These are phyloP conservation scores for Asterochloris erici DNA, from an alignment of 139 green algal species.

Conservation along the genomic window DNA sequence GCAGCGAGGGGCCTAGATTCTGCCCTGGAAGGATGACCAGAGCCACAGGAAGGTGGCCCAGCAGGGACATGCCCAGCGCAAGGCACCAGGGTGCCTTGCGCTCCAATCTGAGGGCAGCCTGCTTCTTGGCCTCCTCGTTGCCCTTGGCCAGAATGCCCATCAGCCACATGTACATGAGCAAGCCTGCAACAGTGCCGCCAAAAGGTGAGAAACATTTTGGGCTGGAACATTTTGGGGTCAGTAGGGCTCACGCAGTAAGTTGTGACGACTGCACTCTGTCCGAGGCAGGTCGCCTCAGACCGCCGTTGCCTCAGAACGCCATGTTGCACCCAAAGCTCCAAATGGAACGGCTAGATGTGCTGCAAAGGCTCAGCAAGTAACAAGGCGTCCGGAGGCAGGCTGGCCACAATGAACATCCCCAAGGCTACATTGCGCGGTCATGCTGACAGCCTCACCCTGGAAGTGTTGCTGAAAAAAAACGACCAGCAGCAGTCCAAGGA, in stretches of 20 bases:
- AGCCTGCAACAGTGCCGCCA: not conserved
- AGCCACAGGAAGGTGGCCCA: constrained; percentile 9
- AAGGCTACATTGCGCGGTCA: too few species aligned
- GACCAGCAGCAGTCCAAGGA: constrained; percentile 33
- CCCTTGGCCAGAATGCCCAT: constrained; percentile 16
- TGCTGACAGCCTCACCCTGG: constrained; percentile 10
- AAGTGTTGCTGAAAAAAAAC: constrained; percentile 42
- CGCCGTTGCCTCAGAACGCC: too few species aligned
- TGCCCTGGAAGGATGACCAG: constrained; percentile 1
- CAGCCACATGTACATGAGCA: constrained; percentile 29
- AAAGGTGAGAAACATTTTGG: not conserved
- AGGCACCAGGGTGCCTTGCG: constrained; percentile 18
- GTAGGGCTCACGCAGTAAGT: too few species aligned
- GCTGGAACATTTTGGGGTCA: too few species aligned
- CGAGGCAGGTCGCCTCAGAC: too few species aligned
- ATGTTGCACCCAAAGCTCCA: too few species aligned
- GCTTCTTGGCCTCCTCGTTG: constrained; percentile 25
- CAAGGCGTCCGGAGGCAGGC: too few species aligned
- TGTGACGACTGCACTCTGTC: too few species aligned
- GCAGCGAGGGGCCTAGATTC: constrained; percentile 19
- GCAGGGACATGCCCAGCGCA: not conserved
- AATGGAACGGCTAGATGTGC: too few species aligned
- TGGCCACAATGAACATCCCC: too few species aligned
- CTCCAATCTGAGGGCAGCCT: constrained; percentile 34
- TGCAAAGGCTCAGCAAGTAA: too few species aligned